Evolutionary conservation across 164 flowering plant species (phyloP).

Genomic region (Umbellularia californica): DNA sequence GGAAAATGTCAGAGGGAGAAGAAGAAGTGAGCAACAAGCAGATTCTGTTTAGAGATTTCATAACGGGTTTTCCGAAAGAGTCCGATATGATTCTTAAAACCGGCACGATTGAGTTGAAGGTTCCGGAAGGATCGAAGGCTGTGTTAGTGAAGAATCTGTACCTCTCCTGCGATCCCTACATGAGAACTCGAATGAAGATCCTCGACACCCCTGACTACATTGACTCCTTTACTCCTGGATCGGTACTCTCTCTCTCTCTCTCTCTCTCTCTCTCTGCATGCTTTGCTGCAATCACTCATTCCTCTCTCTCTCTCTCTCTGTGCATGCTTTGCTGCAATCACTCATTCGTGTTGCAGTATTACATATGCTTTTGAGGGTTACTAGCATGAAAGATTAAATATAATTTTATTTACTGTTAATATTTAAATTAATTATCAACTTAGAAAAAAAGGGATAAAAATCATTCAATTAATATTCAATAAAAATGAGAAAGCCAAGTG

Average conservation of each 20-base stretch:
- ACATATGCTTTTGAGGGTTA: too few relatives aligned
- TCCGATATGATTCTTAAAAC: slow-evolving; percentile 25
- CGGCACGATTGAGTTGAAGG: slow-evolving; percentile 13
- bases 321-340: too few relatives aligned
- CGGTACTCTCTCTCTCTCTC: slow-evolving; percentile 5
- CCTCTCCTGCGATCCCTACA: slow-evolving; percentile 27
- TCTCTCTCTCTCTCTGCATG: not conserved
- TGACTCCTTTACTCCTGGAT: slow-evolving; percentile 17
- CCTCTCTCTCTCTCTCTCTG: not conserved
- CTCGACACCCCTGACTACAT: not conserved
- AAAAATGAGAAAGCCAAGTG: too few relatives aligned
- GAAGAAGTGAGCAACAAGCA: slow-evolving; percentile 30
- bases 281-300: too few relatives aligned
- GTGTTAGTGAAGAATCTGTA: slow-evolving; percentile 29
- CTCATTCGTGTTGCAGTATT: too few relatives aligned
- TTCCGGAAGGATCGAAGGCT: slow-evolving; percentile 14
- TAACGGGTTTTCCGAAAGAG: slow-evolving; percentile 28
- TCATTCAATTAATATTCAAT: too few relatives aligned
- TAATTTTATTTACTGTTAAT: too few relatives aligned
- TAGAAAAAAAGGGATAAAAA: too few relatives aligned
- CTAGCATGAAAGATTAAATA: too few relatives aligned
- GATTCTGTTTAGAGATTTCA: slow-evolving; percentile 22
- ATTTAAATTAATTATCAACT: too few relatives aligned
- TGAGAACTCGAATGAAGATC: slow-evolving; percentile 17
- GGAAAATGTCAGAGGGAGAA: not conserved